Evolutionary conservation across 345 rosid genomes (phyloP).

Genomic region (Leavenworthia alabamica): DNA sequence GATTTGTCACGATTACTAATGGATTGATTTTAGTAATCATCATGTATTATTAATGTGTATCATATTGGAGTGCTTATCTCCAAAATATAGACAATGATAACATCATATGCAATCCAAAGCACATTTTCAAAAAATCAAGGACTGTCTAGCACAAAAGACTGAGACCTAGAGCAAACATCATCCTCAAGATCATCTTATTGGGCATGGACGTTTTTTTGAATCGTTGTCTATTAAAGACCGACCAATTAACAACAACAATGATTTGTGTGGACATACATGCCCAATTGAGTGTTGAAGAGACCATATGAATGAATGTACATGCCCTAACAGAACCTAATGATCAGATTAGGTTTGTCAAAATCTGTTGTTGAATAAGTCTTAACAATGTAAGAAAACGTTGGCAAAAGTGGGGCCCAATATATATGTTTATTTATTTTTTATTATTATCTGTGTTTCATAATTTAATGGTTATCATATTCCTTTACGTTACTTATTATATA

Average conservation of each 20-base stretch:
- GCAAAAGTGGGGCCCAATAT: neutral
- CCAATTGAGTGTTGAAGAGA: no score
- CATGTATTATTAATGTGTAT: no score
- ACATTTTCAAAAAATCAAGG: constrained; percentile 56
- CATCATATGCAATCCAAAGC: constrained; percentile 79
- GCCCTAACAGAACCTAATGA: no score
- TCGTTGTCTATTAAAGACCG: no score
- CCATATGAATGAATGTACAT: no score
- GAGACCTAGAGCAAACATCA: constrained; percentile 78
- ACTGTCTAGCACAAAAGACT: constrained; percentile 37
- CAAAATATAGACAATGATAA: constrained; percentile 73
- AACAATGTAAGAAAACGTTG: neutral
- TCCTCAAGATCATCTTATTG: constrained; percentile 76
- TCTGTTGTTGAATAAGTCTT: neutral
- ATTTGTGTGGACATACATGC: no score
- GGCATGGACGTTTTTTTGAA: no score
- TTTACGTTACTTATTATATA: neutral
- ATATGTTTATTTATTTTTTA: neutral
- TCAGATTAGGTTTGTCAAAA: neutral
- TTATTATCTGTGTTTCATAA: neutral
- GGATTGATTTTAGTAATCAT: no score
- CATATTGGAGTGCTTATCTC: constrained; percentile 70
- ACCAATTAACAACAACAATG: no score
- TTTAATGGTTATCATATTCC: neutral
- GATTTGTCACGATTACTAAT: no score